Base-by-base conservation (phyloP, 371 early-diverging fungal species). In the Mortierella sp. region DNA sequence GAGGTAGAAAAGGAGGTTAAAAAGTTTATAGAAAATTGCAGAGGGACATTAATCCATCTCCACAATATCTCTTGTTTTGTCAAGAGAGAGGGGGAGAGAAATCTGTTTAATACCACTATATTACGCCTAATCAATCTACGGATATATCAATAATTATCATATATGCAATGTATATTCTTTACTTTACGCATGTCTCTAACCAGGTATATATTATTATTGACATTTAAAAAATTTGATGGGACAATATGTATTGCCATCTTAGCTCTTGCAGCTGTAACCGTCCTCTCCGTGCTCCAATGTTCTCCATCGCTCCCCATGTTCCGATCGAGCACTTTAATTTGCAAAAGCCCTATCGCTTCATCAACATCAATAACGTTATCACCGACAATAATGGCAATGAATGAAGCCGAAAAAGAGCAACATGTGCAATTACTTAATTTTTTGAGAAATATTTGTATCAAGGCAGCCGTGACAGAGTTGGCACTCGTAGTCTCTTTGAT, bases 401-500 rank as follows among this genome's bases (percentile, higher is more conserved):
- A 1, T 22, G 60, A 51, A 8, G 51, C 26, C 10, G 51, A 5
- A 10, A 54, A 49, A 63, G 53, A 49, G 42, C 51, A 61, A 66
- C 66, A 65, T 19, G 51, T 45, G 28, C 60, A 51, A 13, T 53
- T 76, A 34, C 45, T 69, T 32, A 68, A 69, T 35, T 78, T 78
- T 40, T 26, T 78, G 23, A 43, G 78, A 17, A 72, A 68, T 29
- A 66, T 78, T 59, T 78, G 72, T 58, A 49, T 61, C 29, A 64
- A 66, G 47, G 78, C 78, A 26, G 61, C 64, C 1, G 66, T 78
- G 72, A 85, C 49, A 47, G 78, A 78, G 55, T 31, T 78, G 58
- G 78, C 72, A 0, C 86, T 92, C 28, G 87, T 91, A 2, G 90
- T 91, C 6, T 89, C 92, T 0, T 76, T 93, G 43, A 89, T 94